These are phyloP conservation scores for Chytridium lagenaria DNA, from an alignment of 371 early-diverging fungal genomes.

Conservation along the genomic window DNA sequence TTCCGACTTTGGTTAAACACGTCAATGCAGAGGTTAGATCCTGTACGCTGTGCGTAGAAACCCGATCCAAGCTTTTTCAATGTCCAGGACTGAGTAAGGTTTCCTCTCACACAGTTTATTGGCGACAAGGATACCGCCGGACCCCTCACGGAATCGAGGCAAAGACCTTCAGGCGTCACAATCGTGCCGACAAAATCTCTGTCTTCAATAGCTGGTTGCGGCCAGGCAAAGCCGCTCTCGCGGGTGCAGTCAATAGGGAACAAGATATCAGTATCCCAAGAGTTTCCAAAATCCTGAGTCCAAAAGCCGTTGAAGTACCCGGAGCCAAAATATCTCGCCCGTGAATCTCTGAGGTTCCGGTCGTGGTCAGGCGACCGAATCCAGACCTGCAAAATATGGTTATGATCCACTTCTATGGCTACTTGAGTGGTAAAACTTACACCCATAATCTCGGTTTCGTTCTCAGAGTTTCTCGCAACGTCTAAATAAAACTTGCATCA, in stretches of 20 bases:
- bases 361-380: conserved; percentile 27
- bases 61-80: conserved; percentile 12
- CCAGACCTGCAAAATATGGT: conserved; percentile 11
- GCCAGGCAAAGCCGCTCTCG: conserved; percentile 26
- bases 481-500: not conserved
- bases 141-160: conserved; percentile 10
- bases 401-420: not conserved
- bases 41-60: conserved; percentile 16
- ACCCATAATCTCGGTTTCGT: conserved; percentile 20
- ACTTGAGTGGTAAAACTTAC: conserved; percentile 5
- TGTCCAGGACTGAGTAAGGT: conserved; percentile 16
- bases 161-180: conserved; percentile 14
- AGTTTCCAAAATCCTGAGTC: conserved; percentile 24
- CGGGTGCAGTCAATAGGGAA: conserved; percentile 26
- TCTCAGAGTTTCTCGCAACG: conserved; percentile 16
- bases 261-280: conserved; percentile 6
- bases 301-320: conserved; percentile 21
- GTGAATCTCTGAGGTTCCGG: conserved; percentile 20
- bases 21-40: conserved; percentile 22
- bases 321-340: conserved; percentile 13
- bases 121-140: not conserved
- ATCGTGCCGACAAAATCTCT: conserved; percentile 11
- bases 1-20: conserved; percentile 10
- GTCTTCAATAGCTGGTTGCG: conserved; percentile 10
- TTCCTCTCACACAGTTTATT: conserved; percentile 13